Conservation (phyloP, 2,329 filamentous ascomycete species). For the Botrytis tulipae region DNA sequence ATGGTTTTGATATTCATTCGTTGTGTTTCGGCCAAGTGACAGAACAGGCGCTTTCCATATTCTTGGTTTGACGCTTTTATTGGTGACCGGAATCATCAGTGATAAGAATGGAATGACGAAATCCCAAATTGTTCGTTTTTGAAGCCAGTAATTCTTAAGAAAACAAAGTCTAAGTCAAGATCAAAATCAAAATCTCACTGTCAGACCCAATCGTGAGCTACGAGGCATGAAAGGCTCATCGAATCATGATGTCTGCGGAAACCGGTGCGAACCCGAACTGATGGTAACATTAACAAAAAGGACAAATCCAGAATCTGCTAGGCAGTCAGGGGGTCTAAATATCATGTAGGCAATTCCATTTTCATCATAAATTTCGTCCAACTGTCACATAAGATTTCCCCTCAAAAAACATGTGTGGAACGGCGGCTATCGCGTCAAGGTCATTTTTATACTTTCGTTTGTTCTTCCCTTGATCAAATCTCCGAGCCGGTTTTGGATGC, state of each 20-base stretch:
- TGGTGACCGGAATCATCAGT: not conserved
- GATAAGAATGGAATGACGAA: not conserved
- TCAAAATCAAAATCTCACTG: not conserved
- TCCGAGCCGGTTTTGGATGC: constrained; percentile 10
- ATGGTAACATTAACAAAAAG: constrained; percentile 6
- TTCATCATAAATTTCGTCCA: constrained; percentile 1
- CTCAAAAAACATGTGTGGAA: not conserved
- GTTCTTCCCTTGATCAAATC: not conserved
- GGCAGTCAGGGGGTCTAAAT: constrained; percentile 4
- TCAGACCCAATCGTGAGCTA: not conserved
- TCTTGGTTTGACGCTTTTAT: not conserved
- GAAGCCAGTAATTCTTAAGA: not conserved
- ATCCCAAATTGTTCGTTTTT: not conserved
- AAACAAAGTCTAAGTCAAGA: not conserved
- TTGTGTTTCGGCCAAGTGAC: not conserved
- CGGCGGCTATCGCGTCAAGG: constrained; percentile 17
- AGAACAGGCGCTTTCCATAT: not conserved
- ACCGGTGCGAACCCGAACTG: constrained; percentile 6
- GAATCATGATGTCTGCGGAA: not conserved
- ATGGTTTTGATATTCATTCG: not conserved
- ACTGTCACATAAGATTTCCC: constrained; percentile 9
- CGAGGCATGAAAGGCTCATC: not conserved
- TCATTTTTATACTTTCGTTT: not conserved
- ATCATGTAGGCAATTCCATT: constrained; percentile 13
- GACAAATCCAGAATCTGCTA: not conserved